Evolutionary conservation across 2,329 filamentous ascomycete species (phyloP).

Genomic region (Diaporthe citriasiana): DNA sequence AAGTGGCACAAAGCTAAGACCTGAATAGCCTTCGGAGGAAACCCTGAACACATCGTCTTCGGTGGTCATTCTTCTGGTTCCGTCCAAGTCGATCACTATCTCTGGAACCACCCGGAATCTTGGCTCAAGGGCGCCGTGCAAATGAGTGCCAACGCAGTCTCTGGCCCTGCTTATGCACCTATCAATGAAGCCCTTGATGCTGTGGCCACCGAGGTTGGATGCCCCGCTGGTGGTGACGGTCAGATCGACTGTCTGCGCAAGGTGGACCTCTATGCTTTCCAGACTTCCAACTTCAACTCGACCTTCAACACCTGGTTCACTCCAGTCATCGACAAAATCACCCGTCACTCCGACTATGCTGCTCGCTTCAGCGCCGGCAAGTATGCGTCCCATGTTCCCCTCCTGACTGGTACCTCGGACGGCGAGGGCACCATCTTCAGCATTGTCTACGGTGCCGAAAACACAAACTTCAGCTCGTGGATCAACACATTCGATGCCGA

Average conservation of each 20-base stretch:
- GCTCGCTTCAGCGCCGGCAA: constrained; percentile 46
- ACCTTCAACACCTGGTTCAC: constrained; percentile 59
- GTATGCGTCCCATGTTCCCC: constrained; percentile 53
- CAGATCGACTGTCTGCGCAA: constrained; percentile 56
- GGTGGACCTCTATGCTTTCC: constrained; percentile 49
- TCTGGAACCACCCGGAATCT: constrained; percentile 56
- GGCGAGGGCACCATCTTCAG: constrained; percentile 56
- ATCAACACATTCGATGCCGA: constrained; percentile 56
- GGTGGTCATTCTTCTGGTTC: constrained; percentile 57
- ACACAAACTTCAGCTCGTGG: constrained; percentile 50
- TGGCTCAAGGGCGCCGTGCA: constrained; percentile 56
- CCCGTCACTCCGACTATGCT: constrained; percentile 52
- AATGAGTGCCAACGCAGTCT: constrained; percentile 59
- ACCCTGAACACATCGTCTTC: constrained; percentile 60
- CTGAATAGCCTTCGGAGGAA: constrained; percentile 56
- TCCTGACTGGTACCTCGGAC: constrained; percentile 54
- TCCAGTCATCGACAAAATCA: constrained; percentile 53
- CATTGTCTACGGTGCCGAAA: constrained; percentile 52
- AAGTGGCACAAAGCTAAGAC: background rate
- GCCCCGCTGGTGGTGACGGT: constrained; percentile 47
- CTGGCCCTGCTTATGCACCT: constrained; percentile 56
- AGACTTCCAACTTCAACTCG: constrained; percentile 52
- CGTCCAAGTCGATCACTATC: constrained; percentile 58
- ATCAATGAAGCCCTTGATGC: constrained; percentile 54
- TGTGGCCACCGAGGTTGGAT: constrained; percentile 55